These are phyloP conservation scores for Ampelomyces quisqualis DNA, from an alignment of 2,329 filamentous ascomycete species.

Conservation along the genomic window DNA sequence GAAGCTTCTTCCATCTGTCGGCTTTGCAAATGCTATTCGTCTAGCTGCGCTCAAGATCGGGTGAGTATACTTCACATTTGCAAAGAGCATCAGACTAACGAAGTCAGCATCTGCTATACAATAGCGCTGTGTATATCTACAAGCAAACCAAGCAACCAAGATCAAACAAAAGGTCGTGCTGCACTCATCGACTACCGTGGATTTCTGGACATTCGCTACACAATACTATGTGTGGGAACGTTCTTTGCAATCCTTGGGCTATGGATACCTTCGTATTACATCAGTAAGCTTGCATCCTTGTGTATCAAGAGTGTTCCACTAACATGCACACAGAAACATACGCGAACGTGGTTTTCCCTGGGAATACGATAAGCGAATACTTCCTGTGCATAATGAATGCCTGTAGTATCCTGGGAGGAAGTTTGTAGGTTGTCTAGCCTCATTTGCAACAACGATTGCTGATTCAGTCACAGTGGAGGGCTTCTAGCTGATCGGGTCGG, in stretches of 20 bases:
- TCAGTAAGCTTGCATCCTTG: constrained; percentile 30
- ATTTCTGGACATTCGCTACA: constrained; percentile 35
- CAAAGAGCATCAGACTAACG: constrained; percentile 50
- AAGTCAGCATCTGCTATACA: constrained; percentile 52
- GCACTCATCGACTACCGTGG: constrained; percentile 40
- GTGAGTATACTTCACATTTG: constrained; percentile 42
- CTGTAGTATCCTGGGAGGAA: constrained; percentile 57
- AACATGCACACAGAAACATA: constrained; percentile 55
- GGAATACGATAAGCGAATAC: constrained; percentile 46
- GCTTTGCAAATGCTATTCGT: constrained; percentile 63
- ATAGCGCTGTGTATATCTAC: constrained; percentile 40
- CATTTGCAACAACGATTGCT: constrained; percentile 45
- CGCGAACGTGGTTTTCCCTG: constrained; percentile 54
- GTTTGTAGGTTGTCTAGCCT: constrained; percentile 43
- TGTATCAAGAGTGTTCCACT: not conserved
- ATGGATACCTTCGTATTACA: constrained; percentile 37
- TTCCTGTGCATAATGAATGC: constrained; percentile 53
- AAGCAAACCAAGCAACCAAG: constrained; percentile 15
- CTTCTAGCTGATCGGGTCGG: constrained; percentile 56
- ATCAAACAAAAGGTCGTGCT: constrained; percentile 13
- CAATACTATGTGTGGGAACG: constrained; percentile 30
- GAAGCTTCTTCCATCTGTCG: constrained; percentile 55
- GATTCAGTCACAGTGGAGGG: constrained; percentile 43
- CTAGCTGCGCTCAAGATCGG: constrained; percentile 57
- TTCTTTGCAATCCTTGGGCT: constrained; percentile 35